A percentile compares a stretch with the other conserved stretches of the same genome.
Conservation (phyloP, 1,284 basidiomycete species). For the Fistulinella staudtii region DNA sequence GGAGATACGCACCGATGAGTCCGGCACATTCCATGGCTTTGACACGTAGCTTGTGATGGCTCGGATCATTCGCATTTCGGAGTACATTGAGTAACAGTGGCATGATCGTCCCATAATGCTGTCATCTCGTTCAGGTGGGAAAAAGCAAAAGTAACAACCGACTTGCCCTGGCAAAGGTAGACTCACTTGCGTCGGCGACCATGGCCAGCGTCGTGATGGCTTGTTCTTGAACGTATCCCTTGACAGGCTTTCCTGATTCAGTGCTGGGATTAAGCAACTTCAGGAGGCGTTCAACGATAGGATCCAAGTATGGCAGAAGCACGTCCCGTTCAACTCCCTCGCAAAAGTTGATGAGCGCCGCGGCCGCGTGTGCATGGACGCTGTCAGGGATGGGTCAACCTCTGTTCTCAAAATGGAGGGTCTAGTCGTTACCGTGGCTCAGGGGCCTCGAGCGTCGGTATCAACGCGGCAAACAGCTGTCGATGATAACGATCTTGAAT, state of each 20-base stretch:
- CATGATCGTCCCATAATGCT: constrained; percentile 77
- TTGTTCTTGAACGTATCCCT: constrained; percentile 77
- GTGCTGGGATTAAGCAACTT: constrained; percentile 54
- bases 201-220: constrained; percentile 79
- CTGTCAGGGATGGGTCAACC: constrained; percentile 35
- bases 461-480: constrained; percentile 64
- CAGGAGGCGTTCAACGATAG: constrained; percentile 68
- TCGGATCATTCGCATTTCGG: constrained; percentile 59
- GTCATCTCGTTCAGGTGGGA: background rate
- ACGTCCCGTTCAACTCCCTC: constrained; percentile 73
- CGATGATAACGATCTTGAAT: constrained; percentile 68
- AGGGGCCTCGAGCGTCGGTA: constrained; percentile 71
- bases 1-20: constrained; percentile 55
- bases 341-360: constrained; percentile 87
- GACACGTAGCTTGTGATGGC: constrained; percentile 64
- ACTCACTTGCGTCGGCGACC: constrained; percentile 79
- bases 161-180: constrained; percentile 62
- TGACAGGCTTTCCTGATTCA: constrained; percentile 35
- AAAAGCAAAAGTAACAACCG: too few relatives aligned
- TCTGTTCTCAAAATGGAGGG: background rate
- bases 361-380: constrained; percentile 80
- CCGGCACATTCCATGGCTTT: constrained; percentile 88
- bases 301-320: constrained; percentile 71
- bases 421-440: constrained; percentile 57
- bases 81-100: constrained; percentile 70